Evolutionary conservation across 371 early-diverging fungal genomes (phyloP).

Genomic region (Mucor indicus): DNA sequence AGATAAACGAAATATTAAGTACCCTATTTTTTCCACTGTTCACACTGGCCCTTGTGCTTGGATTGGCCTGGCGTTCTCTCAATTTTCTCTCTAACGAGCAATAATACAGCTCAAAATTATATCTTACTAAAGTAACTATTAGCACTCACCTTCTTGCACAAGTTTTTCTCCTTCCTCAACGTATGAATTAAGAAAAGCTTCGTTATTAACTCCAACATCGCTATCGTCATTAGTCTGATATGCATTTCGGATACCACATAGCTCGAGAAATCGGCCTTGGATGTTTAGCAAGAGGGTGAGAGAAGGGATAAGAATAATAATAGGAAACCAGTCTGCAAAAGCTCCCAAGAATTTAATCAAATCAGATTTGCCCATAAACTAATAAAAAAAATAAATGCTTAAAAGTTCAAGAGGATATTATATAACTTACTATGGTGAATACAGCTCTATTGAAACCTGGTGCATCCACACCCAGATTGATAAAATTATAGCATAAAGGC

Average conservation of each 20-base stretch:
- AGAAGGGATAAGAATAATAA: constrained; percentile 77
- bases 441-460: constrained; percentile 47
- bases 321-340: constrained; percentile 87
- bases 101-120: neutral
- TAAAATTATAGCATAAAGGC: constrained; percentile 92
- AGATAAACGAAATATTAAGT: too few species aligned
- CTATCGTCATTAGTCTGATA: constrained; percentile 51
- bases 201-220: constrained; percentile 36
- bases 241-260: constrained; percentile 61
- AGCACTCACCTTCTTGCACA: constrained; percentile 32
- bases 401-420: neutral
- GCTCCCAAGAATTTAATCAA: constrained; percentile 87
- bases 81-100: constrained; percentile 21
- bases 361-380: constrained; percentile 86
- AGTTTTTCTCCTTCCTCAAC: constrained; percentile 46
- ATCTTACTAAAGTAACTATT: neutral
- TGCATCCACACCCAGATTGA: constrained; percentile 58
- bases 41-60: constrained; percentile 12
- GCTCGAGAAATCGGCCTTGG: constrained; percentile 71
- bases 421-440: constrained; percentile 32
- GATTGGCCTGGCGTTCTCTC: constrained; percentile 29
- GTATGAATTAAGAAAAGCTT: constrained; percentile 31
- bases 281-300: constrained; percentile 74
- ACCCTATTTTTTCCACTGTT: constrained; percentile 7
- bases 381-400: neutral